A percentile compares a stretch with the other conserved stretches of the same genome.
phyloP scores from a whole-genome alignment of 108 stramenopile species.

The Cyclostephanos invisitatus region DNA sequence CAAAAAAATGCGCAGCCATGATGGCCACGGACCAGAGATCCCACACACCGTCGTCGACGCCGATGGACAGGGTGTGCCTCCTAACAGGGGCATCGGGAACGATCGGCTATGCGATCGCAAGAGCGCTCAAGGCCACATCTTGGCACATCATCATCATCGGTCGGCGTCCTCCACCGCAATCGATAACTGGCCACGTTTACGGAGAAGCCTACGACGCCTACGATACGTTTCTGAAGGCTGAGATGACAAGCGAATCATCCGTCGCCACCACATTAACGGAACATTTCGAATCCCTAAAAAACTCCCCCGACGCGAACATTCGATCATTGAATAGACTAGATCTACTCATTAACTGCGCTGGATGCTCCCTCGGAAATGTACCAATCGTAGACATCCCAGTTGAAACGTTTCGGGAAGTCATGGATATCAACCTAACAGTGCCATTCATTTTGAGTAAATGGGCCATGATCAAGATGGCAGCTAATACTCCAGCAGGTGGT shows the following conservation, averaged over 20 bases:
- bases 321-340: constrained; percentile 31
- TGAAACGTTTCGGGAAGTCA: constrained; percentile 29
- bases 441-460: constrained; percentile 43
- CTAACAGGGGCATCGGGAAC: constrained; percentile 43
- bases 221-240: constrained; percentile 32
- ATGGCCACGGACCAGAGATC: too few relatives aligned
- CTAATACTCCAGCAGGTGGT: constrained; percentile 5
- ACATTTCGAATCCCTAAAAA: constrained; percentile 42
- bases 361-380: constrained; percentile 43
- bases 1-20: too few relatives aligned
- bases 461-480: constrained; percentile 35
- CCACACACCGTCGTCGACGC: too few relatives aligned
- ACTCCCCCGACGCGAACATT: constrained; percentile 11
- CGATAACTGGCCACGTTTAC: constrained; percentile 17
- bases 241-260: constrained; percentile 30
- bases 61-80: constrained; percentile 30
- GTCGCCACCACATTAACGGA: constrained; percentile 24
- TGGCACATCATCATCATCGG: constrained; percentile 46
- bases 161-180: constrained; percentile 33
- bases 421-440: constrained; percentile 35
- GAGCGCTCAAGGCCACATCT: constrained; percentile 23
- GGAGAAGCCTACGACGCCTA: constrained; percentile 5
- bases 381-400: constrained; percentile 34
- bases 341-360: constrained; percentile 43
- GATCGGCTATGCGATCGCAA: constrained; percentile 42